Base-by-base conservation (phyloP, 164 flowering plant genomes). In the Cinnamomum micranthum region DNA sequence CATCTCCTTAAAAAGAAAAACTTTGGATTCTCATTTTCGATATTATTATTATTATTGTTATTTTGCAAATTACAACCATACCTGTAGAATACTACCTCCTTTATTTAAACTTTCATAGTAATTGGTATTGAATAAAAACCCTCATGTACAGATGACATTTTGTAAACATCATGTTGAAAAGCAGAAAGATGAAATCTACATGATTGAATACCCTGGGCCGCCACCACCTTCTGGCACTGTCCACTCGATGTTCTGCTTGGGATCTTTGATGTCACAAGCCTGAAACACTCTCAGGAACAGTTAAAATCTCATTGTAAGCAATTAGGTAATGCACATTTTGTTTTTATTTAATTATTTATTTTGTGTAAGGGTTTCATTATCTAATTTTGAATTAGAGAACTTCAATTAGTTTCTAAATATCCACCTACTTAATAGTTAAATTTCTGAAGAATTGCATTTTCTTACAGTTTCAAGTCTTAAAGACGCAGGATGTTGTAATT, bases 231-330 rank as follows among this genome's bases (percentile, higher is more conserved):
- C 98, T 2, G 97, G 97, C 71, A 90, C 98, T 0, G 97, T 91
- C 99, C 99, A 92, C 74, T 91, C 88, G 6, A 93, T 93, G 77
- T 95, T 95, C 79, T 95, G 98, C 81, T 88, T 89, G 20, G 98
- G 98, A 71, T 95, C 99, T 83, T 93, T 95, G 80, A 94, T 95
- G 80, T 92, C 98, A 69, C 99, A 95, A 23, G 99, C 98, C 99
- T 93, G 89, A 20, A 74, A 67, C 70, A 67, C 51, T 67, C 47
- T 20, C 23, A 17, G 35, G 71, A 47, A 14, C 51, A 47, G 52
- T 47, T 27, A 27, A 15, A 27, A 31, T 27, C 60, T 15, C 60
- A 55, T 55, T 15, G 17, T 55, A 55, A 55, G n/a, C 60, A 55
- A n/a, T 55, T 55, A 15, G n/a, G 60, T 20, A 55, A 55, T 55